Evolutionary conservation across 306 rosid genomes (phyloP), one percentile per base, ranked within the genome.

Genomic region (Ochetophila trinervis): DNA sequence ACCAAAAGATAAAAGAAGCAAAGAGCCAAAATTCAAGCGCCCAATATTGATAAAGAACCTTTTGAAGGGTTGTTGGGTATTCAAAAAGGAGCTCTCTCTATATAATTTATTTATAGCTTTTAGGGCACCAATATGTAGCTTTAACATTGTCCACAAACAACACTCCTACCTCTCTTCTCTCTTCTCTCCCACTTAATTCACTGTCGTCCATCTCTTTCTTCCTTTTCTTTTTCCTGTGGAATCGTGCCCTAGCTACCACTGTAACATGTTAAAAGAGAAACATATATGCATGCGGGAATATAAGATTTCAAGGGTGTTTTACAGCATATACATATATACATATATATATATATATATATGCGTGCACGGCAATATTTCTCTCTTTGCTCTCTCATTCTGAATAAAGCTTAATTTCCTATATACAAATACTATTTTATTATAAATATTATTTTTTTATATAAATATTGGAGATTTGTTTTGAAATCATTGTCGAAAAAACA

Each of bases 271-370:
- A 62, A 82, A 78, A 85, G 80, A 65, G 71, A 86, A 79, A 68
- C 74, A 59, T 12, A 40, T 12, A 40, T 76, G 96, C 97, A 91
- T 86, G 97, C 96, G 96, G 90, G 96, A 88, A 83, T 88, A 84
- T 80, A 76, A 77, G 74, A 71, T 73, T 60, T 5, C 12, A 3
- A 60, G 60, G 67, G 18, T 75, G 45, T 40, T 40, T 72, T 30
- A 76, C 79, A 73, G 66, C n/a, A n/a, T n/a, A n/a, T n/a, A n/a
- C n/a, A n/a, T n/a, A n/a, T n/a, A n/a, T n/a, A n/a, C n/a, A n/a
- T n/a, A n/a, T n/a, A n/a, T n/a, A n/a, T n/a, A n/a, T n/a, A n/a
- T n/a, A n/a, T n/a, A n/a, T n/a, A n/a, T 79, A 70, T 85, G 89
- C 84, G 81, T 88, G 89, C 82, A 62, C 64, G 74, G 65, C 80